A percentile compares a stretch with the other conserved stretches of the same genome.
Conservation (phyloP, 345 rosid species). For the Reutealis trisperma region DNA sequence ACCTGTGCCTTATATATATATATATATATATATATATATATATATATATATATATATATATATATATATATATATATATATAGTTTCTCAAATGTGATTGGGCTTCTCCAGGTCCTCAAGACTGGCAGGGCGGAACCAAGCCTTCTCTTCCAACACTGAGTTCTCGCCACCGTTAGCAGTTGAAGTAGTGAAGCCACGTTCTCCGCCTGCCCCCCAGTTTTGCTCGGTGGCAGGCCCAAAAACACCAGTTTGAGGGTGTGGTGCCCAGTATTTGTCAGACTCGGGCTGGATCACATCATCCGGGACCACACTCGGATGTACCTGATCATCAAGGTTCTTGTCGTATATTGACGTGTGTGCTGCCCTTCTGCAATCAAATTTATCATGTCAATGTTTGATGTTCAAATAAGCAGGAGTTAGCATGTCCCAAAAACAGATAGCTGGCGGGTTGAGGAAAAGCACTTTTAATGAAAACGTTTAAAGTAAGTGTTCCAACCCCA, state of each 20-base stretch:
- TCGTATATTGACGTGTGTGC: conserved; percentile 67
- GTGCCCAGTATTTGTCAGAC: conserved; percentile 90
- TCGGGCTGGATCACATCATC: conserved; percentile 66
- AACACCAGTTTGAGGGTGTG: conserved; percentile 88
- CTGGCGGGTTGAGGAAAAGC: no score
- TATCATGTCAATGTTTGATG: no score
- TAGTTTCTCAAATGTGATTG: conserved; percentile 26
- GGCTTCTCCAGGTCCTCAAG: conserved; percentile 92
- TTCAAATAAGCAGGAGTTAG: neutral
- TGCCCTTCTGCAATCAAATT: conserved; percentile 40
- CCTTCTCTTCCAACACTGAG: conserved; percentile 70
- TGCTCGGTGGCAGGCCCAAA: conserved; percentile 67
- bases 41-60: no score
- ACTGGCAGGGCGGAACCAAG: conserved; percentile 94
- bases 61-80: no score
- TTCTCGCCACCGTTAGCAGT: conserved; percentile 2
- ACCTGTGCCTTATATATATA: neutral
- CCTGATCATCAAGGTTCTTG: conserved; percentile 78
- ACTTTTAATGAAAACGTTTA: neutral
- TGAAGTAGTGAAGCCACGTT: conserved; percentile 16
- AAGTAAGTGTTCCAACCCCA: neutral
- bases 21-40: no score
- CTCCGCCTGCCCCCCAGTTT: conserved; percentile 24
- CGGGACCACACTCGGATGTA: conserved; percentile 52
- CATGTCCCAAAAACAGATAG: neutral